Conservation (phyloP, 805 yeast genomes). For the Vanderwaltozyma polyspora region DNA sequence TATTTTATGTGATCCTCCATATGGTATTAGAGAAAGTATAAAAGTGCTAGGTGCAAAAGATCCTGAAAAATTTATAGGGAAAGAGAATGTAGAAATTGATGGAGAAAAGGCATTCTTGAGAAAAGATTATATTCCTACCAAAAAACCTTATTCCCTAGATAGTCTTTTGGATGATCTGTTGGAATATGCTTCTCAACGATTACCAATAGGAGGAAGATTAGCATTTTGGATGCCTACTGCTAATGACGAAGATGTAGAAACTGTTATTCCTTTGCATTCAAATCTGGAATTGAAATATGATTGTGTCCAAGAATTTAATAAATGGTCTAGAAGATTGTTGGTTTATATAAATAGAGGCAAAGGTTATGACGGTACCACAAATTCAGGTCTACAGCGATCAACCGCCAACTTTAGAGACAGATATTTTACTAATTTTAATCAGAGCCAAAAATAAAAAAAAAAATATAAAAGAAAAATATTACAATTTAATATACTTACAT, state of each 20-base stretch:
- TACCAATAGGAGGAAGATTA: constrained; percentile 67
- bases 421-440: constrained; percentile 58
- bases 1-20: constrained; percentile 94
- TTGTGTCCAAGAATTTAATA: constrained; percentile 79
- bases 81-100: constrained; percentile 62
- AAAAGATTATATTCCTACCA: constrained; percentile 82
- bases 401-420: constrained; percentile 60
- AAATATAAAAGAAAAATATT: no score
- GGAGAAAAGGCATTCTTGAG: constrained; percentile 70
- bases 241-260: constrained; percentile 63
- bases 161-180: constrained; percentile 68
- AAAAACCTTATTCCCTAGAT: constrained; percentile 78
- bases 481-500: no score
- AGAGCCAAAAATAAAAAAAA: constrained; percentile 1
- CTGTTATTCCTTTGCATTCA: constrained; percentile 69
- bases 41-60: constrained; percentile 82
- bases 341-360: constrained; percentile 66
- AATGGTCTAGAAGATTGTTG: constrained; percentile 83
- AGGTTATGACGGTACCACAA: constrained; percentile 38
- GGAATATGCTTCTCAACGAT: constrained; percentile 55
- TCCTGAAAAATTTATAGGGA: constrained; percentile 56
- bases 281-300: constrained; percentile 58
- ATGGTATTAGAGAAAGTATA: constrained; percentile 92
- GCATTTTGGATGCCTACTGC: constrained; percentile 99
- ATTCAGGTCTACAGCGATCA: constrained; percentile 33